A percentile compares a stretch with the other conserved stretches of the same genome.
Evolutionary conservation across 352 stramenopile species (phyloP).

Genomic region (Phytophthora chlamydospora): DNA sequence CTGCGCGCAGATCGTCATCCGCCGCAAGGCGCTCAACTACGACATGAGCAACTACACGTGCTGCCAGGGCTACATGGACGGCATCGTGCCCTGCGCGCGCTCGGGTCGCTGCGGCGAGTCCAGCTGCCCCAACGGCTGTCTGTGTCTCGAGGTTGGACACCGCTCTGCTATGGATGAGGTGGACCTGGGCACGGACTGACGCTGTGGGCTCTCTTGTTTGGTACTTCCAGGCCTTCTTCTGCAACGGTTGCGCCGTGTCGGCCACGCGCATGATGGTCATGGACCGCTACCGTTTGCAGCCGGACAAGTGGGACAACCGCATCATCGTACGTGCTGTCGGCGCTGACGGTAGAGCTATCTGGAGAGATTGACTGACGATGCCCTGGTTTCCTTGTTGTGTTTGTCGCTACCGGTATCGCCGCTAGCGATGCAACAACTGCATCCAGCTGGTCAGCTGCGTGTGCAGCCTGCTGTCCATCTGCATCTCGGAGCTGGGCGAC

Average conservation of each 20-base stretch:
- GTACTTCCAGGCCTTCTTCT: conserved; percentile 66
- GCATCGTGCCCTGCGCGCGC: conserved; percentile 86
- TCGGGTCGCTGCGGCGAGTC: conserved; percentile 88
- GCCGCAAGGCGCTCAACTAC: conserved; percentile 90
- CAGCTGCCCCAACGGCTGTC: conserved; percentile 87
- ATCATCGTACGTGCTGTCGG: conserved; percentile 76
- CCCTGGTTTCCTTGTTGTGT: conserved; percentile 2
- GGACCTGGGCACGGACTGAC: neutral
- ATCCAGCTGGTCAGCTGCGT: conserved; percentile 81
- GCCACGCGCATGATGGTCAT: conserved; percentile 92
- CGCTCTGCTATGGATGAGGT: neutral
- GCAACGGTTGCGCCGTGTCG: conserved; percentile 91
- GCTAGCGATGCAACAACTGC: conserved; percentile 93
- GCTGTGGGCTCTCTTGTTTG: neutral
- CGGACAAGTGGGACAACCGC: conserved; percentile 94
- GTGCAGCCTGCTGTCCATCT: conserved; percentile 81
- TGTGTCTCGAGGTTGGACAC: conserved; percentile 85
- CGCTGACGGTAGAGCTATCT: neutral
- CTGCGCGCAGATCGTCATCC: conserved; percentile 91
- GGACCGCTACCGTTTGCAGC: conserved; percentile 88
- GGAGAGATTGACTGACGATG: neutral
- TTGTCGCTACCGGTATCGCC: too few relatives aligned
- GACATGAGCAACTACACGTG: conserved; percentile 94
- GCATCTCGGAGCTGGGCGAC: conserved; percentile 66
- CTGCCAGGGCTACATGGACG: conserved; percentile 94